These are phyloP conservation scores for Fusarium denticulatum DNA, from an alignment of 2,329 filamentous ascomycete species.

Conservation along the genomic window DNA sequence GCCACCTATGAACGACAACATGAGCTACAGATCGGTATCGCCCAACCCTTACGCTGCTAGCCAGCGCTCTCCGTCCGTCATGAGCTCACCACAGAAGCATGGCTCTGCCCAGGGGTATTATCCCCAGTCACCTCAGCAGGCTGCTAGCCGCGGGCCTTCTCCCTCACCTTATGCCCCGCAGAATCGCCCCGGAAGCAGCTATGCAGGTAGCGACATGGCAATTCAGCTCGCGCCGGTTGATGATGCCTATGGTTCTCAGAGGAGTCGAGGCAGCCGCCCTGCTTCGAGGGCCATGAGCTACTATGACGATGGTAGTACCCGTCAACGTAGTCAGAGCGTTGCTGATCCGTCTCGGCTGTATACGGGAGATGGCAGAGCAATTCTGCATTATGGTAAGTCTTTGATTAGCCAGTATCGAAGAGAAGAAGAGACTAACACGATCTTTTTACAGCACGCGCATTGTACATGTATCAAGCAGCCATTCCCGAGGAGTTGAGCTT, in stretches of 20 bases:
- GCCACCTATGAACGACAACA: slow-evolving; percentile 61
- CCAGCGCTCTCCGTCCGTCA: slow-evolving; percentile 50
- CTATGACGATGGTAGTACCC: slow-evolving; percentile 61
- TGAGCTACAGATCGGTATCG: slow-evolving; percentile 61
- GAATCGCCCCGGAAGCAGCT: slow-evolving; percentile 62
- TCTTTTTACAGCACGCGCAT: slow-evolving; percentile 75
- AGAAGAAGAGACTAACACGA: slow-evolving; percentile 34
- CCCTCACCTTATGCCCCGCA: slow-evolving; percentile 60
- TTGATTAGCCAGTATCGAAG: background rate
- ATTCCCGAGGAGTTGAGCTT: slow-evolving; percentile 97
- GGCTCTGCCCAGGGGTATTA: slow-evolving; percentile 63
- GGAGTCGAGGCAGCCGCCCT: slow-evolving; percentile 62
- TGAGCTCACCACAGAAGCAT: slow-evolving; percentile 54
- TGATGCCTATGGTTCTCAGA: slow-evolving; percentile 68
- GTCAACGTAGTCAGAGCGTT: slow-evolving; percentile 81
- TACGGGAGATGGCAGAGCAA: slow-evolving; percentile 85
- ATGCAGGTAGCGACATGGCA: slow-evolving; percentile 68
- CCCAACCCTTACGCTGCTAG: slow-evolving; percentile 70
- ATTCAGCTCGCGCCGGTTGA: slow-evolving; percentile 72
- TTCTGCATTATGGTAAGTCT: slow-evolving; percentile 91
- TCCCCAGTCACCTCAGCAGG: slow-evolving; percentile 61
- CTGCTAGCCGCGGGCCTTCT: slow-evolving; percentile 57
- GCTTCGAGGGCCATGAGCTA: slow-evolving; percentile 64
- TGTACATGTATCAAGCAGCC: slow-evolving; percentile 93
- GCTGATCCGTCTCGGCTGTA: slow-evolving; percentile 85